Evolutionary conservation across 371 early-diverging fungal genomes (phyloP), one percentile per base, ranked within the genome.

Genomic region (Rhizopus delemar): DNA sequence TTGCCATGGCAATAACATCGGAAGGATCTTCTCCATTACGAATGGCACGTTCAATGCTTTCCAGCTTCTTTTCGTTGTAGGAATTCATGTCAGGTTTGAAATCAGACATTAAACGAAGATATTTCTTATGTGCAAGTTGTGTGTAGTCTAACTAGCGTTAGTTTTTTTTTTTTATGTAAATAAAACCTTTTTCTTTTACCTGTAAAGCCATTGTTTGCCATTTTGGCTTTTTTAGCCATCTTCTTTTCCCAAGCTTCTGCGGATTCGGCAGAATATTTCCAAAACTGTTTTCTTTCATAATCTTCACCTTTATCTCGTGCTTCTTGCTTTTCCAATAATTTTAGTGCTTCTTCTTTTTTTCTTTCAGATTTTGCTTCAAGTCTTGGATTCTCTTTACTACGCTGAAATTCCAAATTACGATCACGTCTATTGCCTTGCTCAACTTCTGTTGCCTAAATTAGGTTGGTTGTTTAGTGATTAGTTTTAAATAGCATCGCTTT

Each of bases 191-290:
- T 2, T 36, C 15, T 53, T 46, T 51, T 77, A 89, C 90, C 90
- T 48, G 95, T 88, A 60, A 95, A 95, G n/a, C 89, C 93, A 56
- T 78, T 80, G 49, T 94, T 90, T 33, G 79, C 79, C 46, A 84
- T 69, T 53, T 81, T 73, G 31, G 73, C 84, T 56, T 87, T 89
- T 58, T 83, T 80, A 13, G 80, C 81, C 79, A 87, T 78, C 72
- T 88, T 93, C 63, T 88, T 84, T 41, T 96, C 89, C 90, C 94
- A 97, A 36, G 78, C 75, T 57, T 93, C 94, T 0, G 93, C 94
- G 8, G 85, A 84, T 68, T 97, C 95, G 3, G 86, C 90, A 41
- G 93, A 90, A 62, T 93, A 96, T 33, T 84, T 82, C 90, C 91
- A 86, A 56, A 86, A 89, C 60, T 88, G 81, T 6, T 83, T 77